These are phyloP conservation scores for Blastomyces gilchristii DNA, from an alignment of 2,329 filamentous ascomycete genomes.

Conservation along the genomic window DNA sequence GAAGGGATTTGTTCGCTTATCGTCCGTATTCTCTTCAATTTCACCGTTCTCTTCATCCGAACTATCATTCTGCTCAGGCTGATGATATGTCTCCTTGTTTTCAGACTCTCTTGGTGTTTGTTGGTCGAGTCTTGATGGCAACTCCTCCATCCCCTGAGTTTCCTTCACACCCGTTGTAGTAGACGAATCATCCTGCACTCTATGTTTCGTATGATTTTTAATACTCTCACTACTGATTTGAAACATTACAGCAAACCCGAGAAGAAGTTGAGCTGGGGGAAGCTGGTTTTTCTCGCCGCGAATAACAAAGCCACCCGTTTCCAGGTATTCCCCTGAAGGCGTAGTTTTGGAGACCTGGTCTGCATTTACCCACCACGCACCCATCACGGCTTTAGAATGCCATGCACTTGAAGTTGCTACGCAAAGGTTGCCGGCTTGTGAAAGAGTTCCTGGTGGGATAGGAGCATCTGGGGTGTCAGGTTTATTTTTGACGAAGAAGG, in stretches of 20 bases:
- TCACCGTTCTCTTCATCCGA: conserved; percentile 37
- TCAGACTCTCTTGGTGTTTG: background rate
- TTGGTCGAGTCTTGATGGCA: conserved; percentile 17
- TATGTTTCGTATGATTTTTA: conserved; percentile 65
- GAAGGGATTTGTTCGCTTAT: conserved; percentile 4
- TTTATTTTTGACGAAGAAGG: conserved; percentile 86
- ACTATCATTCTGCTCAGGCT: conserved; percentile 22
- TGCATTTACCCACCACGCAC: conserved; percentile 88
- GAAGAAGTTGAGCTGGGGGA: conserved; percentile 72
- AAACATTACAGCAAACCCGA: conserved; percentile 83
- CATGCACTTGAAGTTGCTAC: conserved; percentile 83
- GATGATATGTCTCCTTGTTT: conserved; percentile 15
- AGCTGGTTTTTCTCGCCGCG: conserved; percentile 83
- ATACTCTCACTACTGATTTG: conserved; percentile 82
- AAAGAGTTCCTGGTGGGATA: conserved; percentile 81
- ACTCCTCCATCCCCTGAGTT: conserved; percentile 18
- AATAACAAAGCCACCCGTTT: conserved; percentile 67
- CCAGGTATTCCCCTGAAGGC: conserved; percentile 67
- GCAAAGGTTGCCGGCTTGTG: conserved; percentile 76
- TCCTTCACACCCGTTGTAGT: conserved; percentile 18
- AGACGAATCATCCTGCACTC: conserved; percentile 36
- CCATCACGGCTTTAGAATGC: conserved; percentile 94
- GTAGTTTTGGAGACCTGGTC: conserved; percentile 85
- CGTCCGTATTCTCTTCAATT: conserved; percentile 19
- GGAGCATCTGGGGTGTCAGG: conserved; percentile 66